Base-by-base conservation (phyloP, 78 protist species). In the Polysphondylium violaceum region DNA sequence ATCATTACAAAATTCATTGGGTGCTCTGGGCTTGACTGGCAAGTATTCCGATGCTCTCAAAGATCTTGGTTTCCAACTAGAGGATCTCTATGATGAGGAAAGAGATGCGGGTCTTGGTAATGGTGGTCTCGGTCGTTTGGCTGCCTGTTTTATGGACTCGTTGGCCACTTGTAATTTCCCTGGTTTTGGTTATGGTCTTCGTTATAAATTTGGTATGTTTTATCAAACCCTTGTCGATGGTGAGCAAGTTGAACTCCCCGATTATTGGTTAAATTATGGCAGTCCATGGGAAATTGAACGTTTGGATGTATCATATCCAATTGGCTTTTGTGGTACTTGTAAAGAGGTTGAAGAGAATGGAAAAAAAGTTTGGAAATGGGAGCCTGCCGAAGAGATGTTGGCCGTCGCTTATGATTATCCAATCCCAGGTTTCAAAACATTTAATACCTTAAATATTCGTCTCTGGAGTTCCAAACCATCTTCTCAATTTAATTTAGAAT, bases 81-180 rank as follows among this genome's bases (percentile, higher is more conserved):
- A 97, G 76, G 94, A 92, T 21, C 78, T 97, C n/a, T 75, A 87
- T 14, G 96, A 89, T 67, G 89, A 95, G 68, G 99, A 98, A 85
- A 69, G 61, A 21, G 99, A 98, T 53, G 98, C 99, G 0, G 99
- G 97, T 43, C 96, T 98, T 8, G 99, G 99, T 65, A 97, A 98
- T 89, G 99, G 99, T 6, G 99, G 99, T 43, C 96, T 97, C n/a
- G 99, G 96, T 51, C 88, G 97, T 36, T 60, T 95, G 6, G 98
- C 98, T n/a, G 99, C 99, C 2, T 98, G 99, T 74, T 96, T 92
- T 83, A 44, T 98, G 74, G 99, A 98, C 72, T 96, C 98, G 11
- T 60, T 96, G 87, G 98, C 99, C 5, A 96, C 99, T 25, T 85
- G 95, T 47, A 79, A 88, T 74, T 88, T 73, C 35, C 99, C 99